Base-by-base conservation (phyloP, 1,284 basidiomycete genomes). In the Malassezia globosa region DNA sequence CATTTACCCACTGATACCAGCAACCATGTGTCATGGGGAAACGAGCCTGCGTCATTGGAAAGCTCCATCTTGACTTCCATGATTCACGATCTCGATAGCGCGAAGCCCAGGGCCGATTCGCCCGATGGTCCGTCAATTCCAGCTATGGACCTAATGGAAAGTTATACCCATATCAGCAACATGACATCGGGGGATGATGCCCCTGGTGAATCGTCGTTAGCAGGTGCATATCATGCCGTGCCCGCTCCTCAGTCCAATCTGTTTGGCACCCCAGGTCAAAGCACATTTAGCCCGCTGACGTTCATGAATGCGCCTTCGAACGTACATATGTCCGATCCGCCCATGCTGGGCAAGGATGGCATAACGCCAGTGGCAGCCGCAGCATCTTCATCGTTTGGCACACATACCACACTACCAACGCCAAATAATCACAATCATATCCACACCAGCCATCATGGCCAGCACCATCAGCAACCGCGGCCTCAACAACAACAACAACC, bases 51-150 rank as follows among this genome's bases (percentile, higher is more conserved):
- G 13, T 88, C 87, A 69, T 77, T 89, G 52, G 88, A 92, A 69
- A 90, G 90, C 73, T 86, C 85, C 39, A 88, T 90, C 54, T 78
- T 92, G 6, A 85, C 84, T 27, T 82, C 83, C n/a, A 90, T 92
- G 72, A 77, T 92, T 33, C 69, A 69, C 34, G 66, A 66, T 11
- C 59, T 64, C 14, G 68, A 71, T 34, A 49, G 60, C 23, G 42
- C 48, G 2, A 37, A 61, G 34, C 29, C 64, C 14, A 59, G 49
- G n/a, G 40, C 52, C 8, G 62, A 57, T 3, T 62, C 60, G 37
- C 62, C 62, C 0, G 62, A 64, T 23, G 50, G 58, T 7, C 56
- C 61, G 22, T 49, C 56, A 2, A 53, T 51, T 26, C 62, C 58
- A 0, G 58, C 62, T 4, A 58, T 62, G 23, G 60, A 57, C 10